Evolutionary conservation across 805 yeast species (phyloP).

Genomic region (Candida multigemmis): DNA sequence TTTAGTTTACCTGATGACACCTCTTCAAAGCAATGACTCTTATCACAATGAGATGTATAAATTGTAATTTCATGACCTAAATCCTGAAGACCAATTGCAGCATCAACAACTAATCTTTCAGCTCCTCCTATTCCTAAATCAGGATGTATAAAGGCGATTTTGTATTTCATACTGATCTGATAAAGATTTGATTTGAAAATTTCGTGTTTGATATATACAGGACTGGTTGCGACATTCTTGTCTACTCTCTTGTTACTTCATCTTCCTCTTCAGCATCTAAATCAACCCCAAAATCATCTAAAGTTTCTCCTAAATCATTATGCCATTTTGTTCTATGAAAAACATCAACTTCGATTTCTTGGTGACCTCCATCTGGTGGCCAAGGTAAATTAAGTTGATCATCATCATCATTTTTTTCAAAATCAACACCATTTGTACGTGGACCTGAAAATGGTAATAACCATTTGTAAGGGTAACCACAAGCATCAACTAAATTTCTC

Average conservation of each 20-base stretch:
- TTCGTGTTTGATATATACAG: no score
- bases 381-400: conserved; percentile 70
- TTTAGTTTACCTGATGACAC: conserved; percentile 48
- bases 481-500: conserved; percentile 39
- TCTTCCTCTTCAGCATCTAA: conserved; percentile 43
- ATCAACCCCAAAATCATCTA: conserved; percentile 87
- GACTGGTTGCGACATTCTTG: no score
- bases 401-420: conserved; percentile 46
- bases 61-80: conserved; percentile 55
- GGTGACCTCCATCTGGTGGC: conserved; percentile 84
- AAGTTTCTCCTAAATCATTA: conserved; percentile 74
- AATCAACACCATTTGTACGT: conserved; percentile 48
- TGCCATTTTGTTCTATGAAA: conserved; percentile 58
- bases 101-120: conserved; percentile 92
- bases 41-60: conserved; percentile 88
- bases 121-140: conserved; percentile 98
- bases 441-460: conserved; percentile 65
- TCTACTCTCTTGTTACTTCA: no score
- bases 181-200: no score
- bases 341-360: conserved; percentile 20
- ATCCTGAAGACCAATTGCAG: conserved; percentile 78
- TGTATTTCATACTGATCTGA: no score
- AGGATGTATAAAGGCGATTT: conserved; percentile 85
- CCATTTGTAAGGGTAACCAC: conserved; percentile 67
- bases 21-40: conserved; percentile 84